Evolutionary conservation across 2,329 filamentous ascomycete species (phyloP).

Genomic region (Pyricularia pennisetigena): DNA sequence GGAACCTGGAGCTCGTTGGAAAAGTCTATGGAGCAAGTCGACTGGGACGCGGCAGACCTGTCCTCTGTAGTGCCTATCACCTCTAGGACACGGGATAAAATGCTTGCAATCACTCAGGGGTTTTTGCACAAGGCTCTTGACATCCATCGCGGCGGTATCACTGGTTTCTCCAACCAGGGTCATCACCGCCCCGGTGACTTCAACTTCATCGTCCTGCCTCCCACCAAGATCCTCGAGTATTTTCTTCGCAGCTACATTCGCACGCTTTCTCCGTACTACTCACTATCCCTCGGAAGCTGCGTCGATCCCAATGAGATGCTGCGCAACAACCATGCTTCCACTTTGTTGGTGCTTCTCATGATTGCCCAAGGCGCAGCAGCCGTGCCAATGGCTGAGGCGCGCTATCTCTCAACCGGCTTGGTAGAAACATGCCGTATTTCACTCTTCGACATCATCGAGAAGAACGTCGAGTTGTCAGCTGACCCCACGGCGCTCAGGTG

Average conservation of each 20-base stretch:
- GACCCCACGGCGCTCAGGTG: conserved; percentile 56
- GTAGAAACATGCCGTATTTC: conserved; percentile 65
- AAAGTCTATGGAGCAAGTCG: conserved; percentile 26
- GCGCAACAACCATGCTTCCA: conserved; percentile 55
- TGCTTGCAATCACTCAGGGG: conserved; percentile 61
- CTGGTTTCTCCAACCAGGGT: conserved; percentile 25
- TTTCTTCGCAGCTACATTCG: conserved; percentile 58
- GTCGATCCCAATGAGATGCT: conserved; percentile 60
- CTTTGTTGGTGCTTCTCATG: conserved; percentile 59
- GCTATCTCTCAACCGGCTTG: conserved; percentile 55
- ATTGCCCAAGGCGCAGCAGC: conserved; percentile 60
- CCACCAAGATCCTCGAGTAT: conserved; percentile 55
- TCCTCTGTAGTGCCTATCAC: conserved; percentile 34
- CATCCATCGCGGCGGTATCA: conserved; percentile 46
- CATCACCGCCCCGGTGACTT: conserved; percentile 33
- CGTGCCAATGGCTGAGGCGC: conserved; percentile 55
- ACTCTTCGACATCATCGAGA: conserved; percentile 62
- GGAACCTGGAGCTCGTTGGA: conserved; percentile 35
- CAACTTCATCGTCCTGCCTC: conserved; percentile 57
- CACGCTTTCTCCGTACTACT: conserved; percentile 57
- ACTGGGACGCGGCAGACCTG: conserved; percentile 25
- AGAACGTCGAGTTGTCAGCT: conserved; percentile 57
- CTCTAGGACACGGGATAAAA: conserved; percentile 50
- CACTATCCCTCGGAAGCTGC: conserved; percentile 46
- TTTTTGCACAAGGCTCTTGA: conserved; percentile 63